Evolutionary conservation across 192 early-diverging fungal species (phyloP).

Genomic region (Coemansia sp.): DNA sequence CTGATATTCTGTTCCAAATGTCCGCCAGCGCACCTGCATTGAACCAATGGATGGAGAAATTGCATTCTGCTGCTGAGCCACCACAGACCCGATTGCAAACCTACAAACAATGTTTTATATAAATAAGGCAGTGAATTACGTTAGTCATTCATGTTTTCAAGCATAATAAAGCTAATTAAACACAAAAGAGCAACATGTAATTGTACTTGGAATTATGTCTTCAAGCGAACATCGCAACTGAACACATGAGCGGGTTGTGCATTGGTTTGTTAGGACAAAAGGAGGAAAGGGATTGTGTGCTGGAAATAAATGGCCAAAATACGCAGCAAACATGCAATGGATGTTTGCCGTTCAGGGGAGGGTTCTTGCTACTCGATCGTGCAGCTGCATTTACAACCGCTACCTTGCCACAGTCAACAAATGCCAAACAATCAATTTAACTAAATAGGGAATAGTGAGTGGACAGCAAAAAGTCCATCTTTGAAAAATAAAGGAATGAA

Average conservation of each 20-base stretch:
- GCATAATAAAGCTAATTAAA: too few relatives aligned
- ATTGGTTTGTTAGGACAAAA: neutral
- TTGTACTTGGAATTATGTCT: too few relatives aligned
- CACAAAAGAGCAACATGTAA: too few relatives aligned
- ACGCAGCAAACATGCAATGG: neutral
- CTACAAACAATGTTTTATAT: constrained; percentile 6
- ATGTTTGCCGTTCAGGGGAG: neutral
- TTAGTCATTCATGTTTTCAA: neutral
- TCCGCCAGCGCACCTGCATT: constrained; percentile 70
- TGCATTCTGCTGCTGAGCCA: constrained; percentile 5
- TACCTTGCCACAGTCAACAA: constrained; percentile 1
- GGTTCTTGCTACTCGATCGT: constrained; percentile 5
- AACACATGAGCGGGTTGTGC: too few relatives aligned
- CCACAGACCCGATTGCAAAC: neutral
- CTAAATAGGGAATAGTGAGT: neutral
- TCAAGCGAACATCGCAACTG: too few relatives aligned
- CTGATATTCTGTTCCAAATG: constrained; percentile 91
- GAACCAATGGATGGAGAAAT: constrained; percentile 10
- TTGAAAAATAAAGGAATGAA: neutral
- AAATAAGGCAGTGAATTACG: neutral
- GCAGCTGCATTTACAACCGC: neutral
- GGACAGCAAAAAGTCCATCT: neutral
- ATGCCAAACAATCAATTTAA: constrained; percentile 1
- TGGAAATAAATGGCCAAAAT: too few relatives aligned
- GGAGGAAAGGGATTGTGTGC: too few relatives aligned